These are phyloP conservation scores for Phaeosphaeriaceae sp. DNA, from an alignment of 2,329 filamentous ascomycete genomes.

Conservation along the genomic window DNA sequence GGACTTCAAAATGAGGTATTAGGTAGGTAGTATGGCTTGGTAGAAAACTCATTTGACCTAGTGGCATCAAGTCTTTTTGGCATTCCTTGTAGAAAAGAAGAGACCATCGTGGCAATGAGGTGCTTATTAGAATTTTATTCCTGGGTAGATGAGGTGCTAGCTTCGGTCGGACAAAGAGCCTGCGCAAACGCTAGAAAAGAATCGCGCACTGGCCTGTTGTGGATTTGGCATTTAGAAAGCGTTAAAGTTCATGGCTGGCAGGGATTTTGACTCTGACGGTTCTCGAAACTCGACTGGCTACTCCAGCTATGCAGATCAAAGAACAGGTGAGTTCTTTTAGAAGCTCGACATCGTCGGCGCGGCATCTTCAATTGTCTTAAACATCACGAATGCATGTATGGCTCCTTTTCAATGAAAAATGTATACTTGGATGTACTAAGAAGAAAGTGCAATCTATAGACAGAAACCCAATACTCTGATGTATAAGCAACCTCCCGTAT, in stretches of 20 bases:
- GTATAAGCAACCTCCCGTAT: neutral
- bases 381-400: neutral
- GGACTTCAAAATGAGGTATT: no score
- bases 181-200: neutral
- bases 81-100: neutral
- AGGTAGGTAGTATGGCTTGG: no score
- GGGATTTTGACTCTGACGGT: no score
- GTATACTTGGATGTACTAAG: neutral
- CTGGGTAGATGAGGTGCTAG: neutral
- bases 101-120: neutral
- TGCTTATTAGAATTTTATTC: neutral
- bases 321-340: no score
- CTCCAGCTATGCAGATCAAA: no score
- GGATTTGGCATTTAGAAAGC: neutral
- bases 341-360: no score
- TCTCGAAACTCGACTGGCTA: no score
- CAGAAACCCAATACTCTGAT: neutral
- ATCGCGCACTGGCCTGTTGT: no score
- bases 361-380: neutral
- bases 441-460: neutral
- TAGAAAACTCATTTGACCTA: no score
- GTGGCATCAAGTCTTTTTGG: neutral
- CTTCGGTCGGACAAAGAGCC: neutral
- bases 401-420: neutral
- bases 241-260: neutral